Percentiles rank a stretch among this genome's conserved stretches.
Evolutionary conservation across 2,329 filamentous ascomycete genomes (phyloP).

Genomic region (Leptodontidium sp.): DNA sequence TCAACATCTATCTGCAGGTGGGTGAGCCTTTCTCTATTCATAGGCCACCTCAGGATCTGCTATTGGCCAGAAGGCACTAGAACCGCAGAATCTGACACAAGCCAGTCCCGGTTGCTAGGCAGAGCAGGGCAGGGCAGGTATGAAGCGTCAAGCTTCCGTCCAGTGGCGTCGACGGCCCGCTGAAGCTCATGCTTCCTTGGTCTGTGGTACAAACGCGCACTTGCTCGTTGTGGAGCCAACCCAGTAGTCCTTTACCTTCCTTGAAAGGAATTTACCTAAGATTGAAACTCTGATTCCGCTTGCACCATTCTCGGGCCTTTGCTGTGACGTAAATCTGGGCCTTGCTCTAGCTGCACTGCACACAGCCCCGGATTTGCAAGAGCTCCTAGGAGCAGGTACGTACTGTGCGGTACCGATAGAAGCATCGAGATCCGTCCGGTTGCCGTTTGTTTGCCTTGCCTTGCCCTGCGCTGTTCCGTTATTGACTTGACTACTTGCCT

Average conservation of each 20-base stretch:
- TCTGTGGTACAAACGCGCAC: neutral
- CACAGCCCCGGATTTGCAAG: slow-evolving; percentile 19
- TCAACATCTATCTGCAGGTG: slow-evolving; percentile 12
- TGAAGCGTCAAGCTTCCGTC: neutral
- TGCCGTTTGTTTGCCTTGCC: neutral
- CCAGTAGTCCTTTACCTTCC: neutral
- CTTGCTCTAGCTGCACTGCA: neutral
- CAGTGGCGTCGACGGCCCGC: slow-evolving; percentile 15
- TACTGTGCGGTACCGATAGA: neutral
- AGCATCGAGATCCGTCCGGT: slow-evolving; percentile 7
- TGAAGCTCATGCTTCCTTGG: slow-evolving; percentile 10
- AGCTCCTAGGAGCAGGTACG: neutral
- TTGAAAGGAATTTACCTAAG: neutral
- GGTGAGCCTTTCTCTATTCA: neutral
- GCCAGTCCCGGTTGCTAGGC: slow-evolving; percentile 2
- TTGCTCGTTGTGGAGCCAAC: neutral
- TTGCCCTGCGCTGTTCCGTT: neutral
- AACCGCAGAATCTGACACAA: slow-evolving; percentile 12
- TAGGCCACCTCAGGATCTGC: neutral
- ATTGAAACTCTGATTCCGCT: slow-evolving; percentile 1
- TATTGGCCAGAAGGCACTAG: neutral
- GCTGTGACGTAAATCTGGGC: slow-evolving; percentile 20
- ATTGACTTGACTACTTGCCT: slow-evolving; percentile 3
- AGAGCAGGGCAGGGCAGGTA: neutral
- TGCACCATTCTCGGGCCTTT: slow-evolving; percentile 13